Conservation (phyloP, 352 stramenopile species). For the Phytophthora pisi region DNA sequence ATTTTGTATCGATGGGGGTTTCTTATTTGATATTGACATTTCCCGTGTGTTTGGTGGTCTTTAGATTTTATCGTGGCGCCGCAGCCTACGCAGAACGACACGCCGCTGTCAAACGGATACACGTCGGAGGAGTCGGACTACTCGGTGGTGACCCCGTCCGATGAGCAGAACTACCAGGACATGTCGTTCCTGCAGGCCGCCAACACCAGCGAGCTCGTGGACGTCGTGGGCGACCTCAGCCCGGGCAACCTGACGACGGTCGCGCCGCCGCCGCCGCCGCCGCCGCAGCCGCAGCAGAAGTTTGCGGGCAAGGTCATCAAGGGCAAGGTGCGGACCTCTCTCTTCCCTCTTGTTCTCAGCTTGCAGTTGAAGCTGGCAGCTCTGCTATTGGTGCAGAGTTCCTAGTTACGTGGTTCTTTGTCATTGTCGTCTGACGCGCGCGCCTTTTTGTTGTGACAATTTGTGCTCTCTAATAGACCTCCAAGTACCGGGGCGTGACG, state of each 20-base stretch:
- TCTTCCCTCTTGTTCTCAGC: neutral
- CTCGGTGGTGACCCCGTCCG: slow-evolving; percentile 62
- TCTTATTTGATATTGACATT: slow-evolving; percentile 20
- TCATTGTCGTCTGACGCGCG: slow-evolving; percentile 5
- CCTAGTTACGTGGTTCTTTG: slow-evolving; percentile 6
- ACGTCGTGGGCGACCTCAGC: slow-evolving; percentile 63
- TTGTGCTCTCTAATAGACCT: slow-evolving; percentile 53
- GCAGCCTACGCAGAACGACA: slow-evolving; percentile 40
- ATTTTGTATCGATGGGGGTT: neutral
- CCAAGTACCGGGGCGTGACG: slow-evolving; percentile 86
- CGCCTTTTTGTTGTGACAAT: slow-evolving; percentile 14
- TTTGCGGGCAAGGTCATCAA: slow-evolving; percentile 84
- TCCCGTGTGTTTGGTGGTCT: neutral
- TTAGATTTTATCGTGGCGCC: slow-evolving; percentile 55
- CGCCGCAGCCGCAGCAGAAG: slow-evolving; percentile 37
- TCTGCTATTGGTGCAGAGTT: slow-evolving; percentile 7
- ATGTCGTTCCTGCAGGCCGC: slow-evolving; percentile 70
- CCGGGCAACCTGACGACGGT: slow-evolving; percentile 52
- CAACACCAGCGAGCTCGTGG: slow-evolving; percentile 67
- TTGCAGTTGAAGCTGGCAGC: slow-evolving; percentile 6
- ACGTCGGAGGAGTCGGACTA: slow-evolving; percentile 88
- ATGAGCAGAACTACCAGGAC: slow-evolving; percentile 80
- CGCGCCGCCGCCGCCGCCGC: slow-evolving; percentile 28
- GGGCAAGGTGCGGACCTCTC: slow-evolving; percentile 56
- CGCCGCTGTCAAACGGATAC: slow-evolving; percentile 77